A percentile compares a stretch with the other conserved stretches of the same genome.
phyloP scores from a whole-genome alignment of 2,329 filamentous ascomycete species.

The Xylariaceae sp. region DNA sequence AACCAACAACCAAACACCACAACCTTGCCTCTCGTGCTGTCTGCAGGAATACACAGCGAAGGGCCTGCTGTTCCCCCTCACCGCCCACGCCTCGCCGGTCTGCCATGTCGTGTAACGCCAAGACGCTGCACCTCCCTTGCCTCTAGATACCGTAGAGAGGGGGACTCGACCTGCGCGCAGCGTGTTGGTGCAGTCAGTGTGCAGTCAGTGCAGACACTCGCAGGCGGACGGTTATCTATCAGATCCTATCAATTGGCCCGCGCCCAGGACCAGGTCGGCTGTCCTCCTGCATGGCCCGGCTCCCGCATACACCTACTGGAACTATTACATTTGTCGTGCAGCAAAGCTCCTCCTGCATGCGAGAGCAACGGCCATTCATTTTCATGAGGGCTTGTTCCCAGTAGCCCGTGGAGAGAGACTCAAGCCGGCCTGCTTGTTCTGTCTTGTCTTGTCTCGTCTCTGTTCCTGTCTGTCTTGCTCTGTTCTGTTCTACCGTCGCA shows the following conservation, averaged over 20 bases:
- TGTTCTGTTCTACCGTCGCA: background rate
- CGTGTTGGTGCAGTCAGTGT: too few relatives aligned
- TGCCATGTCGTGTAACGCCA: background rate
- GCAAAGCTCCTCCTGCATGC: slow-evolving; percentile 10
- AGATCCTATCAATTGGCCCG: slow-evolving; percentile 13
- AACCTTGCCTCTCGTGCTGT: background rate
- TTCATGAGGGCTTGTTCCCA: background rate
- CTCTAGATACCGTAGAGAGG: background rate
- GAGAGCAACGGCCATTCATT: slow-evolving; percentile 4
- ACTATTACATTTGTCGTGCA: slow-evolving; percentile 7
- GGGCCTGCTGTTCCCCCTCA: background rate
- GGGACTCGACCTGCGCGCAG: too few relatives aligned
- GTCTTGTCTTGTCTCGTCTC: background rate
- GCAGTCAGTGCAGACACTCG: background rate
- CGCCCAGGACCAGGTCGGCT: background rate
- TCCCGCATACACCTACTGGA: slow-evolving; percentile 6
- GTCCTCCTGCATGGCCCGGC: slow-evolving; percentile 12
- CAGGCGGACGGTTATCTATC: background rate
- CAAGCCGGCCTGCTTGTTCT: background rate
- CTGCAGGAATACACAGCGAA: background rate
- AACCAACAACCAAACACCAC: too few relatives aligned
- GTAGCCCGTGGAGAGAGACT: background rate
- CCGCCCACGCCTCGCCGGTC: background rate
- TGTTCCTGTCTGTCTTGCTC: background rate
- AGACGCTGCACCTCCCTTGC: background rate